Conservation (phyloP, 1,139 yeast genomes). For the Scheffersomyces insectosa region DNA sequence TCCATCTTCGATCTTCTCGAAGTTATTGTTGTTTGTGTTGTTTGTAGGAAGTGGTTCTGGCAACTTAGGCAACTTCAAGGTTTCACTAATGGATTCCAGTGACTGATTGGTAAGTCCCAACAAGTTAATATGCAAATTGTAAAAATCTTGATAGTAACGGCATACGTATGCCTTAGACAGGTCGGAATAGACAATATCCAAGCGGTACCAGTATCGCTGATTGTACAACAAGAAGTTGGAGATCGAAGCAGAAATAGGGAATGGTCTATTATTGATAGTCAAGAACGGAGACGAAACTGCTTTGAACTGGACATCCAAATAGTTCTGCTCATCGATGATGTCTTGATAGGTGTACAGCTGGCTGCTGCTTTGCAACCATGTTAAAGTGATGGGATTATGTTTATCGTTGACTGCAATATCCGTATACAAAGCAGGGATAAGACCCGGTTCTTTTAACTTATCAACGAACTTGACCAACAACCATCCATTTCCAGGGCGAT, state of each 20-base stretch:
- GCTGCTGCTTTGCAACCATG: constrained; percentile 32
- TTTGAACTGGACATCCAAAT: constrained; percentile 22
- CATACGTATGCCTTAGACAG: constrained; percentile 31
- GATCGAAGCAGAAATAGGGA: constrained; percentile 33
- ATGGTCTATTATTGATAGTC: constrained; percentile 33
- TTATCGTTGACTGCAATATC: constrained; percentile 47
- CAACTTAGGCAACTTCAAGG: constrained; percentile 35
- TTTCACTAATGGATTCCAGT: constrained; percentile 12
- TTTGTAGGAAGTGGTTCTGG: constrained; percentile 44
- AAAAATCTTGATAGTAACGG: constrained; percentile 46
- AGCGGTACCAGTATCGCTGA: constrained; percentile 44
- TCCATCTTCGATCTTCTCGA: constrained; percentile 6
- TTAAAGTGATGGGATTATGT: constrained; percentile 35
- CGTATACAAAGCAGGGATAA: constrained; percentile 46
- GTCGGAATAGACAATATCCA: constrained; percentile 37
- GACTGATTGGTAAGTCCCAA: constrained; percentile 19
- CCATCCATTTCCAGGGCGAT: constrained; percentile 45
- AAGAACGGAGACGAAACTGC: constrained; percentile 20
- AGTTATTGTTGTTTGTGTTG: constrained; percentile 11
- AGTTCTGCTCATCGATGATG: constrained; percentile 15
- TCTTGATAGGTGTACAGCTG: not conserved
- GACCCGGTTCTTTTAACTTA: constrained; percentile 34
- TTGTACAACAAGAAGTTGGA: constrained; percentile 36
- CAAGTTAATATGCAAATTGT: constrained; percentile 36
- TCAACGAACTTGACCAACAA: constrained; percentile 44